Evolutionary conservation across 2,329 filamentous ascomycete genomes (phyloP).

Genomic region (Xylaria sp.): DNA sequence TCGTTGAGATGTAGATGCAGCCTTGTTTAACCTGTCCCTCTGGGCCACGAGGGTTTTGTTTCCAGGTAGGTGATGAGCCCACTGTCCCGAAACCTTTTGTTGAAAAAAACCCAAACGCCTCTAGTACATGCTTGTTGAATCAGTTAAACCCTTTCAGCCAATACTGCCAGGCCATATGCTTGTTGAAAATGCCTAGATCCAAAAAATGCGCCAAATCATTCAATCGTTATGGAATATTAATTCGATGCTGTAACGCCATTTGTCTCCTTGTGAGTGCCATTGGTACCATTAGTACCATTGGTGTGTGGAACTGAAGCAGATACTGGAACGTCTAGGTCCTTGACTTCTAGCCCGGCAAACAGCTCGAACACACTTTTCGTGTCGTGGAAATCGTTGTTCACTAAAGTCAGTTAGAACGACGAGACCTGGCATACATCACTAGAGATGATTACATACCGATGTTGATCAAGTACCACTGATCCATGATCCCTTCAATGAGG

Average conservation of each 20-base stretch:
- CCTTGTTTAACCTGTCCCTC: slow-evolving; percentile 47
- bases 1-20: slow-evolving; percentile 56
- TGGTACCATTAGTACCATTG: slow-evolving; percentile 47
- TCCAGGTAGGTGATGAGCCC: slow-evolving; percentile 40
- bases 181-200: slow-evolving; percentile 52
- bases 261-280: slow-evolving; percentile 45
- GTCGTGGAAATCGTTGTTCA: slow-evolving; percentile 97
- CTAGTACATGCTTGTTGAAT: slow-evolving; percentile 52
- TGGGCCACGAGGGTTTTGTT: slow-evolving; percentile 36
- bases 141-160: slow-evolving; percentile 36
- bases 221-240: slow-evolving; percentile 37
- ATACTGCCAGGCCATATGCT: slow-evolving; percentile 41
- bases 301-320: slow-evolving; percentile 36
- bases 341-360: slow-evolving; percentile 80
- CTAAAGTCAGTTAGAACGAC: slow-evolving; percentile 57
- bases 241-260: slow-evolving; percentile 42
- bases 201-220: slow-evolving; percentile 49
- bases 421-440: background rate
- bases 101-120: slow-evolving; percentile 50
- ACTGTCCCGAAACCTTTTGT: slow-evolving; percentile 49
- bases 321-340: slow-evolving; percentile 66
- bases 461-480: slow-evolving; percentile 93
- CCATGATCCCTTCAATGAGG: slow-evolving; percentile 84
- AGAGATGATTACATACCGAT: slow-evolving; percentile 72
- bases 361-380: slow-evolving; percentile 84